Percentiles rank a stretch among this genome's conserved stretches.
These are phyloP conservation scores for Cladophialophora psammophila DNA, from an alignment of 2,329 filamentous ascomycete species.

Conservation along the genomic window DNA sequence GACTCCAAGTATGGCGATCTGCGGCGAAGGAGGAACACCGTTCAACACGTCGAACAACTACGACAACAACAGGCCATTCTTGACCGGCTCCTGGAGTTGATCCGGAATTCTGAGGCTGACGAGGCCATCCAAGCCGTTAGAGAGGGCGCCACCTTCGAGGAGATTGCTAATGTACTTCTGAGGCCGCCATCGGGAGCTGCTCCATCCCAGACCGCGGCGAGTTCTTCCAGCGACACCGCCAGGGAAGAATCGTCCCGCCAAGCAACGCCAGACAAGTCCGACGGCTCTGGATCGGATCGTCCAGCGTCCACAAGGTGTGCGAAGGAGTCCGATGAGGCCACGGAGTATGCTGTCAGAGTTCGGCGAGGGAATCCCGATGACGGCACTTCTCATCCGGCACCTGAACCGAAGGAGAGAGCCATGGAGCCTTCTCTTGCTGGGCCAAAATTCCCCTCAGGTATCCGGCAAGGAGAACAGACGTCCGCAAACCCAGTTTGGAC, in stretches of 20 bases:
- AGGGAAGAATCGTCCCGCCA: background rate
- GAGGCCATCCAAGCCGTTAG: background rate
- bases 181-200: background rate
- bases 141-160: slow-evolving; percentile 2
- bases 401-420: background rate
- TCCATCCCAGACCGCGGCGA: background rate
- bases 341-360: background rate
- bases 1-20: background rate
- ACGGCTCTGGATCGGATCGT: background rate
- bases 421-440: background rate
- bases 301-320: background rate
- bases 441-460: background rate
- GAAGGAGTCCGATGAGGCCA: background rate
- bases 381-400: background rate
- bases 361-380: background rate
- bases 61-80: background rate
- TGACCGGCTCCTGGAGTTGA: background rate
- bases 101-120: slow-evolving; percentile 1
- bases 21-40: background rate
- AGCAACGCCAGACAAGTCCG: background rate
- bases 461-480: background rate
- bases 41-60: background rate
- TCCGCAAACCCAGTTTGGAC: background rate
- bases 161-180: background rate
- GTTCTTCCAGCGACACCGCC: background rate